Conservation (phyloP, 176 grass and related monocot genomes). For the Musa schizocarpa region DNA sequence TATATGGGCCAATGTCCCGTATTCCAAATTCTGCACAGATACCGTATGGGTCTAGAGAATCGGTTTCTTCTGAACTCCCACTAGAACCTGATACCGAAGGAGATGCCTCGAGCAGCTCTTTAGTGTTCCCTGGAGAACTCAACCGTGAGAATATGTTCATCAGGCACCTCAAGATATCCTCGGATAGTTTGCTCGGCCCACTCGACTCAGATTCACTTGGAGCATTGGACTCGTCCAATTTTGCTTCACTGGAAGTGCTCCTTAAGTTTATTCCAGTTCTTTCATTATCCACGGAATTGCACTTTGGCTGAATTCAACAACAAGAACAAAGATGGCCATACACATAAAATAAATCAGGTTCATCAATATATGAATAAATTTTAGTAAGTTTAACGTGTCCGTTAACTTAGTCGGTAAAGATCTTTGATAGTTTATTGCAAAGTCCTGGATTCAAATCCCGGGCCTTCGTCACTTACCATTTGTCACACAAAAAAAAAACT, state of each 20-base stretch:
- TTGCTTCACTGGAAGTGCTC: constrained; percentile 28
- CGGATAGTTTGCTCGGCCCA: constrained; percentile 67
- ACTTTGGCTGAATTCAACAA: constrained; percentile 25
- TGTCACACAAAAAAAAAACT: no score
- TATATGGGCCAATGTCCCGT: constrained; percentile 72
- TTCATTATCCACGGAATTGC: constrained; percentile 28
- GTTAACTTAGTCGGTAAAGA: no score
- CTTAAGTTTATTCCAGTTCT: constrained; percentile 13
- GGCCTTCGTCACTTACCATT: no score
- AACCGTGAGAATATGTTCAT: constrained; percentile 62
- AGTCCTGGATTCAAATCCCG: no score
- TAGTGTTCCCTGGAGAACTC: constrained; percentile 21
- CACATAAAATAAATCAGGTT: neutral
- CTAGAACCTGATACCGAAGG: constrained; percentile 48
- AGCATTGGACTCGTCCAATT: constrained; percentile 25
- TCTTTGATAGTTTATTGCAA: no score
- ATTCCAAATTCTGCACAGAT: constrained; percentile 47
- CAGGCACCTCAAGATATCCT: constrained; percentile 75
- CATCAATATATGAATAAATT: neutral
- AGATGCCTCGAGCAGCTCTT: constrained; percentile 41
- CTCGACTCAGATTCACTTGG: constrained; percentile 31
- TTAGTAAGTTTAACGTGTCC: no score
- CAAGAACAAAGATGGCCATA: neutral
- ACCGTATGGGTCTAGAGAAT: constrained; percentile 66
- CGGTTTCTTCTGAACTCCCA: constrained; percentile 39